A percentile compares a stretch with the other conserved stretches of the same genome.
These are phyloP conservation scores for Fusarium austroafricanum DNA, from an alignment of 2,329 filamentous ascomycete species.

Conservation along the genomic window DNA sequence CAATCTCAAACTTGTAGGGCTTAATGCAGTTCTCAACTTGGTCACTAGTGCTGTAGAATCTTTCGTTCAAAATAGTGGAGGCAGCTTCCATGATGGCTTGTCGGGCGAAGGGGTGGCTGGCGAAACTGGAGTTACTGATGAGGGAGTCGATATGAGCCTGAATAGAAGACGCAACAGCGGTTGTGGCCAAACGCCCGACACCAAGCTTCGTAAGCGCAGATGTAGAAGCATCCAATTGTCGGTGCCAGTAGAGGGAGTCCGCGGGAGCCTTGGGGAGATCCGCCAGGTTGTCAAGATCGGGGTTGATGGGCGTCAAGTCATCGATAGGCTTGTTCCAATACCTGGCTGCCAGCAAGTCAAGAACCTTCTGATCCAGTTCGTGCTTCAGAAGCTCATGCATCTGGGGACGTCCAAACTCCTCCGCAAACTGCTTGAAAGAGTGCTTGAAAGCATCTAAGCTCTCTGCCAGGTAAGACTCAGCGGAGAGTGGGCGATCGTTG, in stretches of 20 bases:
- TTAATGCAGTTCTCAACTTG: conserved; percentile 99
- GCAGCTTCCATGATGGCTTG: conserved; percentile 94
- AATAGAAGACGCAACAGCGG: conserved; percentile 87
- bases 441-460: conserved; percentile 97
- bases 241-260: conserved; percentile 89
- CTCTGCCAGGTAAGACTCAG: conserved; percentile 96
- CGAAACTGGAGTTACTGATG: conserved; percentile 84
- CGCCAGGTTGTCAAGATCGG: conserved; percentile 77
- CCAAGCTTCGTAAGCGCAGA: conserved; percentile 93
- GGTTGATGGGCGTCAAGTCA: conserved; percentile 75
- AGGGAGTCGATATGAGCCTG: conserved; percentile 85
- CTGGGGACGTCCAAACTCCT: conserved; percentile 88
- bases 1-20: conserved; percentile 97
- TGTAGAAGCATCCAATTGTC: conserved; percentile 92
- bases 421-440: conserved; percentile 93
- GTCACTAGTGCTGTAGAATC: conserved; percentile 96
- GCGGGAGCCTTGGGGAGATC: conserved; percentile 88
- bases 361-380: conserved; percentile 92
- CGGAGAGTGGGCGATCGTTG: conserved; percentile 93
- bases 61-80: conserved; percentile 88
- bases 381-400: conserved; percentile 90
- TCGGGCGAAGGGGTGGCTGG: conserved; percentile 89
- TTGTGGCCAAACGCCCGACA: conserved; percentile 91
- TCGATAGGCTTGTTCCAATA: conserved; percentile 98
- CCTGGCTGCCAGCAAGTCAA: conserved; percentile 90